Conservation (phyloP, 2,329 filamentous ascomycete species). For the Coccinonectria pachysandricola region DNA sequence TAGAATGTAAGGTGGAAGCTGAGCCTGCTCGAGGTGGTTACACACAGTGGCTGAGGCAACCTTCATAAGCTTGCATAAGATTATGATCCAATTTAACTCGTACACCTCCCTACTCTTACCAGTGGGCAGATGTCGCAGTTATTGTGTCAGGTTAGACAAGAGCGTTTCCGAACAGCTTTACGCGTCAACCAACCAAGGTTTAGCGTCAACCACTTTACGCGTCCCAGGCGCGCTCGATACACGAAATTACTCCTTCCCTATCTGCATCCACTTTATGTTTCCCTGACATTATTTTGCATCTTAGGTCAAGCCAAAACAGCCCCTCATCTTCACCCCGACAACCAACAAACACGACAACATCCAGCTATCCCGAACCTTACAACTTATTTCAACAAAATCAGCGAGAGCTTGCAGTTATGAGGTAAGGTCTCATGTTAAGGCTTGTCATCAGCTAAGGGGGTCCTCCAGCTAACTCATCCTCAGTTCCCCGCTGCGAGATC, state of each 20-base stretch:
- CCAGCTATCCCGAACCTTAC: too few species aligned
- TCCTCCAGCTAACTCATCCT: slow-evolving; percentile 5
- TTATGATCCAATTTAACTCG: too few species aligned
- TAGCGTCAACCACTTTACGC: slow-evolving; percentile 35
- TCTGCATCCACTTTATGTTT: slow-evolving; percentile 3
- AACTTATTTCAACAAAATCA: too few species aligned
- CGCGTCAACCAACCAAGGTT: slow-evolving; percentile 21
- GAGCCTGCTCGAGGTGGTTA: too few species aligned
- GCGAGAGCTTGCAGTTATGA: too few species aligned
- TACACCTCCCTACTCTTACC: too few species aligned
- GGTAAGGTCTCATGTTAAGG: slow-evolving; percentile 2
- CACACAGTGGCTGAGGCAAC: too few species aligned
- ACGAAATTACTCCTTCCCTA: slow-evolving; percentile 16
- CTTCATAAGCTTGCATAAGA: too few species aligned
- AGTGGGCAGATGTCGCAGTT: too few species aligned
- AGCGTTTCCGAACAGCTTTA: slow-evolving; percentile 27
- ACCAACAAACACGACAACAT: slow-evolving; percentile 1
- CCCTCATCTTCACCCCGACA: slow-evolving; percentile 3
- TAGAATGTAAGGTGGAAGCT: too few species aligned
- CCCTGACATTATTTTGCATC: slow-evolving; percentile 9
- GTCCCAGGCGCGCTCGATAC: slow-evolving; percentile 20
- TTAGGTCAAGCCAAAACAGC: slow-evolving; percentile 2
- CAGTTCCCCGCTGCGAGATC: slow-evolving; percentile 75
- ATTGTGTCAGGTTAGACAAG: too few species aligned
- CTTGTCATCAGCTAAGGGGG: slow-evolving; percentile 1